Evolutionary conservation across 2,329 filamentous ascomycete genomes (phyloP).

Genomic region (Alternaria hordeiaustralica): DNA sequence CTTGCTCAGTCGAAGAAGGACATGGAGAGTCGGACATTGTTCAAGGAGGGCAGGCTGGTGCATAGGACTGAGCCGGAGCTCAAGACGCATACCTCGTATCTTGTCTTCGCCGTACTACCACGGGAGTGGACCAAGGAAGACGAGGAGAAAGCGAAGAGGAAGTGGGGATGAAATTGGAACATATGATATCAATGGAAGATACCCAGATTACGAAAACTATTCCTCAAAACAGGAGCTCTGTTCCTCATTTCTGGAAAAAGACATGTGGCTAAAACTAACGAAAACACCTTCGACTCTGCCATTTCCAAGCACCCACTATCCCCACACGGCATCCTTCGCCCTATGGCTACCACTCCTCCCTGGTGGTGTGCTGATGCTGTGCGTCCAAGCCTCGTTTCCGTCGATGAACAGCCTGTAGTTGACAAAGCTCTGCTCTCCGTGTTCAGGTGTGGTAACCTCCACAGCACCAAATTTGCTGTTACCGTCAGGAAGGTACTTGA

Average conservation of each 20-base stretch:
- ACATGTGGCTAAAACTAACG: not conserved
- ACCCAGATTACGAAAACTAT: not conserved
- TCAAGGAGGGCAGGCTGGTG: constrained; percentile 77
- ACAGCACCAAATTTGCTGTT: constrained; percentile 88
- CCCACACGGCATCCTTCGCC: constrained; percentile 56
- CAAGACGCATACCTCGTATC: constrained; percentile 96
- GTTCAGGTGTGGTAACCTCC: constrained; percentile 73
- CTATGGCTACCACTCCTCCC: constrained; percentile 48
- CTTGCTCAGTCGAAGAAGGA: constrained; percentile 37
- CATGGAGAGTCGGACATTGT: constrained; percentile 52
- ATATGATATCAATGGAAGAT: not conserved
- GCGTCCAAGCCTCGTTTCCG: constrained; percentile 78
- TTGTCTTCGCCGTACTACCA: constrained; percentile 92
- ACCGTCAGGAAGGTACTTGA: constrained; percentile 86
- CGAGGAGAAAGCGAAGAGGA: constrained; percentile 68
- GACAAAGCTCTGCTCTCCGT: constrained; percentile 72
- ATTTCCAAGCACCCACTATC: constrained; percentile 21
- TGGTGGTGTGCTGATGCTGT: constrained; percentile 54
- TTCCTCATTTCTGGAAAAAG: not conserved
- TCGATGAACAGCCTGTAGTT: constrained; percentile 85
- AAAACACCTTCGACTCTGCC: not conserved
- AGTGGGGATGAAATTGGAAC: constrained; percentile 30
- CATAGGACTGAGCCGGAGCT: constrained; percentile 86
- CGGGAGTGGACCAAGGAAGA: constrained; percentile 83
- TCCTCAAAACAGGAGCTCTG: not conserved